Base-by-base conservation (phyloP, 805 yeast species). In the Nakazawaea peltata region DNA sequence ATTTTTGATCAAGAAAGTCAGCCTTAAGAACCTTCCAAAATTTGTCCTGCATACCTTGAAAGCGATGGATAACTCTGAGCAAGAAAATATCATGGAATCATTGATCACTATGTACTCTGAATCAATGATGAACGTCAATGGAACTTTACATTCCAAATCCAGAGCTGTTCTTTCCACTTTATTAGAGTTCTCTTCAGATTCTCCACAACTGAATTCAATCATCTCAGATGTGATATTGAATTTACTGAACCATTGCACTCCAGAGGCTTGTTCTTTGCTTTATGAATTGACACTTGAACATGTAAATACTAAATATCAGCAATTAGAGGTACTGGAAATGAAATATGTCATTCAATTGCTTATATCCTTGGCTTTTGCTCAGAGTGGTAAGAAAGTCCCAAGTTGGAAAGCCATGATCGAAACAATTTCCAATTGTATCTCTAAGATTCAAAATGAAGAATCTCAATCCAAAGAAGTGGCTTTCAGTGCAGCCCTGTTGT, bases 71-170 rank as follows among this genome's bases (percentile, higher is more conserved):
- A n/a, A n/a, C n/a, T n/a, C n/a, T n/a, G n/a, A n/a, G n/a, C n/a
- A n/a, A n/a, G 48, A 58, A 2, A 57, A 51, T 35, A 59, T 61
- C 3, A n/a, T 15, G 8, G 74, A 61, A 11, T 67, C 94, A 0
- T 52, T 84, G 28, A 65, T 73, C 2, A 64, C 67, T 5, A 65
- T 88, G 28, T 77, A 77, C 49, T 64, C 86, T 3, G 94, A 85
- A 49, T 63, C 96, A 0, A 63, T 88, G 53, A 78, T 72, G 43
- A 77, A 85, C 30, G 76, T 94, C 0, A 70, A 71, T 11, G 81
- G 74, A 4, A 67, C 81, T 0, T 63, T 88, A 41, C 95, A 90
- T 53, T 81, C 95, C 1, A 84, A 76, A 50, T 63, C 87, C 0
- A 51, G 63, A 1, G 36, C 57, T 1, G 73, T 85, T 5, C 50